Base-by-base conservation (phyloP, 768 basidiomycete species). In the Lepiota venenata region DNA sequence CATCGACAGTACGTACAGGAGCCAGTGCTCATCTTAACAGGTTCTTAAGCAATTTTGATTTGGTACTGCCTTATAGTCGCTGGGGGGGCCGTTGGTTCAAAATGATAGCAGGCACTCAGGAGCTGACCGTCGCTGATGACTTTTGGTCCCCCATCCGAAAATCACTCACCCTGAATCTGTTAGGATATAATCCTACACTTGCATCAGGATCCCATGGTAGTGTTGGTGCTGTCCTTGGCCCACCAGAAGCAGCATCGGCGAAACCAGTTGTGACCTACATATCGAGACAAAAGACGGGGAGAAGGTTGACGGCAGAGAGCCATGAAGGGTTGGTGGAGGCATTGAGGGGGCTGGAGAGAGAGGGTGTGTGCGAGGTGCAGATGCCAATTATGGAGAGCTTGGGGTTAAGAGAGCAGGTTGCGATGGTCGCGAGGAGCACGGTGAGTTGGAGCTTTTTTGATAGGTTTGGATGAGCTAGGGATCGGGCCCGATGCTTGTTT, bases 201-300 rank as follows among this genome's bases (percentile, higher is more conserved):
- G 46, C 27, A 14, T 55, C 53, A 9, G 32, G 32, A 32, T 32
- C 32, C 8, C 10, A 32, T n/a, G 44, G 29, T 3, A 58, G 63
- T 1, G 37, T 64, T 37, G 44, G 58, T 11, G 37, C n/a, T 1
- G 58, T 63, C n/a, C n/a, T 61, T 35, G 56, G 41, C 20, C 57
- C 56, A 10, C 49, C 61, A 2, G 29, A 9, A 3, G 49, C 41
- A 14, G 18, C 14, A 12, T 50, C 45, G 4, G 58, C 58, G 3
- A 62, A 58, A 42, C 71, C 73, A 1, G 36, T 73, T 0, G 71
- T 74, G 46, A 83, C 83, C 2, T 88, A 88, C 55, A 74, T 88
- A 50, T 82, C 81, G 40, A 72, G 85, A 16, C 87, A 89, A 64
- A 55, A 41, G 1, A 57, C 60, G 10, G 56, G 59, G n/a, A 53